Evolutionary conservation across 2,329 filamentous ascomycete species (phyloP).

Genomic region (Penicillium oxalicum): DNA sequence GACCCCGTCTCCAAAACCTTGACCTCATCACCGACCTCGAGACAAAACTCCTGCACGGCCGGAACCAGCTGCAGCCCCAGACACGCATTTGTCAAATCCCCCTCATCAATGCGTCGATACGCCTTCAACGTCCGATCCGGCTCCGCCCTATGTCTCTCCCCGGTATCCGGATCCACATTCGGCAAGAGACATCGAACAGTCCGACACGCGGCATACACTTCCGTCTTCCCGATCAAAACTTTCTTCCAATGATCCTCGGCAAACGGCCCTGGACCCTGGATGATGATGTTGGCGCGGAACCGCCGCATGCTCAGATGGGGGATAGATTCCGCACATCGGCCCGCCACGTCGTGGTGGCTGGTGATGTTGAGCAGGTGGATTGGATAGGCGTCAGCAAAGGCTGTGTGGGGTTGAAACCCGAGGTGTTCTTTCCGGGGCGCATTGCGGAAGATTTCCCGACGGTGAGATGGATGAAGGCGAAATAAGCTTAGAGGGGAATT

Average conservation of each 20-base stretch:
- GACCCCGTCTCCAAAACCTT: constrained; percentile 38
- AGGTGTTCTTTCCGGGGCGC: constrained; percentile 48
- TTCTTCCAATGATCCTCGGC: constrained; percentile 54
- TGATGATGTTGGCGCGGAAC: constrained; percentile 54
- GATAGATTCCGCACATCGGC: constrained; percentile 33
- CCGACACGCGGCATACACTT: constrained; percentile 49
- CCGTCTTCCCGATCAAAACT: constrained; percentile 38
- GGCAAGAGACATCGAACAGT: constrained; percentile 54
- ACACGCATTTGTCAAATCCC: constrained; percentile 44
- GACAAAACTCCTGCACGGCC: constrained; percentile 26
- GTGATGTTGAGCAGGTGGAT: constrained; percentile 52
- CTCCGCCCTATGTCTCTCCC: constrained; percentile 42
- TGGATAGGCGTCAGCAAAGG: constrained; percentile 56
- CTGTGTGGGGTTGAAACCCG: constrained; percentile 49
- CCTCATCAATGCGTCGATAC: constrained; percentile 48
- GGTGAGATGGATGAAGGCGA: constrained; percentile 42
- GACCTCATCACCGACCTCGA: constrained; percentile 37
- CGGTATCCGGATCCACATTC: constrained; percentile 54
- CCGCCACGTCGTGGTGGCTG: constrained; percentile 48
- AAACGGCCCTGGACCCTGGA: constrained; percentile 49
- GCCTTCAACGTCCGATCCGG: constrained; percentile 46
- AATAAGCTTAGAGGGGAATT: constrained; percentile 46
- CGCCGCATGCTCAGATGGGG: constrained; percentile 47
- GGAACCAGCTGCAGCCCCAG: constrained; percentile 50
- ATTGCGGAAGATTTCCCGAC: constrained; percentile 49